These are phyloP conservation scores for Noccaea bulbosa DNA, from an alignment of 345 rosid genomes.

Conservation along the genomic window DNA sequence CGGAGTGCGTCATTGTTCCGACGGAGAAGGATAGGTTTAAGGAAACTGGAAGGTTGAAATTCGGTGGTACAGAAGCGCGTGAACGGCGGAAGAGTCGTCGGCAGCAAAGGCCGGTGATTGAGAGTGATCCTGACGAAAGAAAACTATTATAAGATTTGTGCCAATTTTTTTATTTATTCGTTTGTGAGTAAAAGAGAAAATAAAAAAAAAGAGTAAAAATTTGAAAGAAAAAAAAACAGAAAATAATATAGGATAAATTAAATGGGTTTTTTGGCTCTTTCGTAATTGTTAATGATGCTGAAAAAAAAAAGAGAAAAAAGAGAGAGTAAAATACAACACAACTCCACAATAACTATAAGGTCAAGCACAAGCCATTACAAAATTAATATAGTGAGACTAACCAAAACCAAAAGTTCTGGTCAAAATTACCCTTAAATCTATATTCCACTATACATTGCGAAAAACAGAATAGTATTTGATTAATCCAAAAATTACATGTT, in stretches of 20 bases:
- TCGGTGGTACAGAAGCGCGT: constrained; percentile 59
- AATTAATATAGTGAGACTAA: too few species aligned
- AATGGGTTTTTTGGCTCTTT: too few species aligned
- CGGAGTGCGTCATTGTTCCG: constrained; percentile 68
- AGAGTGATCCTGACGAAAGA: constrained; percentile 49
- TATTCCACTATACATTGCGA: too few species aligned
- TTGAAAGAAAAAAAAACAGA: neutral
- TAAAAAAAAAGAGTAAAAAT: constrained; percentile 4
- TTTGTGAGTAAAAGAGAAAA: constrained; percentile 26
- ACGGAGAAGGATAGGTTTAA: constrained; percentile 59
- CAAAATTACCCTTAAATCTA: too few species aligned
- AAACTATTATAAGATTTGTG: constrained; percentile 22
- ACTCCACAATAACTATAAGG: too few species aligned
- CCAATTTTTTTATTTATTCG: neutral
- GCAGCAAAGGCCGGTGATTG: constrained; percentile 32
- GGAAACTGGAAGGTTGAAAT: constrained; percentile 73
- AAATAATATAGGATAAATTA: neutral
- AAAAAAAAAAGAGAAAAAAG: too few species aligned
- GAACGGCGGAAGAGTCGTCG: constrained; percentile 44
- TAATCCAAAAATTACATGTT: too few species aligned
- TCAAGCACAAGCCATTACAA: too few species aligned
- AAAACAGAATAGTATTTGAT: too few species aligned
- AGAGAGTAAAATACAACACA: too few species aligned
- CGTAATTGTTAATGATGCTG: too few species aligned
- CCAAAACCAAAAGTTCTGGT: too few species aligned